These are phyloP conservation scores for Colletotrichum falcatum DNA, from an alignment of 2,329 filamentous ascomycete species.

Conservation along the genomic window DNA sequence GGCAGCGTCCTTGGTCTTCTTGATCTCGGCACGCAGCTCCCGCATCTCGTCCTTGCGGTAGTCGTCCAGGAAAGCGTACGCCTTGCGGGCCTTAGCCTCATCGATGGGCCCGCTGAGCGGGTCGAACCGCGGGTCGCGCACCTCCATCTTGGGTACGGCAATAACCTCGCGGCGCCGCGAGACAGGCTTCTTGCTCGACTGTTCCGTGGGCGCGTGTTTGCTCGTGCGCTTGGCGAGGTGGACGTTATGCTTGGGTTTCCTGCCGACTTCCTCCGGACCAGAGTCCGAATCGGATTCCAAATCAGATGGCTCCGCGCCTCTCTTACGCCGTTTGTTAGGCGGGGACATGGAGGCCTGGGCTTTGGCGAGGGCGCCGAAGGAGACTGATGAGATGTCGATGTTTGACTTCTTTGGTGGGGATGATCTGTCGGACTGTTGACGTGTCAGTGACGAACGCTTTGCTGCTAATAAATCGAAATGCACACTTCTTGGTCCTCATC, in stretches of 20 bases:
- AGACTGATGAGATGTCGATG: slow-evolving; percentile 71
- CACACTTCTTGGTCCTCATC: slow-evolving; percentile 47
- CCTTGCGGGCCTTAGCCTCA: slow-evolving; percentile 71
- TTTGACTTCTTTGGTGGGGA: slow-evolving; percentile 45
- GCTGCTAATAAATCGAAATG: background rate
- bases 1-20: slow-evolving; percentile 71
- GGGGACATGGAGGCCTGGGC: slow-evolving; percentile 77
- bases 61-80: slow-evolving; percentile 89
- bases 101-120: slow-evolving; percentile 65
- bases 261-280: slow-evolving; percentile 50
- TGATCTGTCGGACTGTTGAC: slow-evolving; percentile 45
- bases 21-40: slow-evolving; percentile 76
- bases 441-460: slow-evolving; percentile 42
- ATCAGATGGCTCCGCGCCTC: slow-evolving; percentile 45
- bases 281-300: slow-evolving; percentile 44
- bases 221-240: slow-evolving; percentile 63
- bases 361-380: slow-evolving; percentile 90
- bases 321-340: slow-evolving; percentile 49
- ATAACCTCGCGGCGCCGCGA: slow-evolving; percentile 83
- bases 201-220: slow-evolving; percentile 90
- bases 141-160: slow-evolving; percentile 65
- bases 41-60: slow-evolving; percentile 89
- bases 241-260: slow-evolving; percentile 45
- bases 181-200: slow-evolving; percentile 86
- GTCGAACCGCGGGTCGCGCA: slow-evolving; percentile 91